Evolutionary conservation across 306 rosid species (phyloP).

Genomic region (Macrotyloma uniflorum): DNA sequence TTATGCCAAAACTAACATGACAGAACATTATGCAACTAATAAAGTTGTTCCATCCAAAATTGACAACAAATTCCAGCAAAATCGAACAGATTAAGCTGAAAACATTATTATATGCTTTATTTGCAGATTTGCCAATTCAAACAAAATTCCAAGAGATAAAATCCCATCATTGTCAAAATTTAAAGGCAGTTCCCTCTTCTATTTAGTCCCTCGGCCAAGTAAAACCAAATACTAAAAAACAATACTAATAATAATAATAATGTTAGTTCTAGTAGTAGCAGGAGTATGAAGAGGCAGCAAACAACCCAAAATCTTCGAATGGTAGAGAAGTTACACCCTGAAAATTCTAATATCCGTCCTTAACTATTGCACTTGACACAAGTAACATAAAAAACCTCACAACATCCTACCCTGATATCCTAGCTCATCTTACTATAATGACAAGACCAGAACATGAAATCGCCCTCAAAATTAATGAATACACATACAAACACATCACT

Average conservation of each 20-base stretch:
- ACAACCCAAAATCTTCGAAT: slow-evolving; percentile 22
- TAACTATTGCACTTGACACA: neutral
- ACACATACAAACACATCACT: slow-evolving; percentile 1
- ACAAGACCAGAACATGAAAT: slow-evolving; percentile 34
- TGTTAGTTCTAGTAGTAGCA: neutral
- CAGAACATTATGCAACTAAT: slow-evolving; percentile 20
- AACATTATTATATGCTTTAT: slow-evolving; percentile 19
- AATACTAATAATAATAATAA: neutral
- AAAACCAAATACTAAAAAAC: neutral
- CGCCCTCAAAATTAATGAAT: slow-evolving; percentile 9
- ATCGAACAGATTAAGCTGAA: slow-evolving; percentile 15
- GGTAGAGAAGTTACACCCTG: neutral
- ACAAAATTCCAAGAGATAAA: slow-evolving; percentile 18
- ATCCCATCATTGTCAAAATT: slow-evolving; percentile 21
- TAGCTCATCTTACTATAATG: neutral
- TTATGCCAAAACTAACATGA: slow-evolving; percentile 25
- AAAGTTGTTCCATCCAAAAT: slow-evolving; percentile 30
- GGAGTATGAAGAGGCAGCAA: neutral
- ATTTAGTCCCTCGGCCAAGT: neutral
- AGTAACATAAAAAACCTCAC: neutral
- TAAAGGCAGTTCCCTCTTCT: slow-evolving; percentile 12
- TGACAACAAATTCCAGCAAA: slow-evolving; percentile 8
- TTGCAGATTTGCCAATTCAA: slow-evolving; percentile 18
- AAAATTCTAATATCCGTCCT: slow-evolving; percentile 5
- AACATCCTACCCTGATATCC: slow-evolving; percentile 5